Evolutionary conservation across 2,329 filamentous ascomycete genomes (phyloP), one percentile per base, ranked within the genome.

Genomic region (Ophiostoma australiae): DNA sequence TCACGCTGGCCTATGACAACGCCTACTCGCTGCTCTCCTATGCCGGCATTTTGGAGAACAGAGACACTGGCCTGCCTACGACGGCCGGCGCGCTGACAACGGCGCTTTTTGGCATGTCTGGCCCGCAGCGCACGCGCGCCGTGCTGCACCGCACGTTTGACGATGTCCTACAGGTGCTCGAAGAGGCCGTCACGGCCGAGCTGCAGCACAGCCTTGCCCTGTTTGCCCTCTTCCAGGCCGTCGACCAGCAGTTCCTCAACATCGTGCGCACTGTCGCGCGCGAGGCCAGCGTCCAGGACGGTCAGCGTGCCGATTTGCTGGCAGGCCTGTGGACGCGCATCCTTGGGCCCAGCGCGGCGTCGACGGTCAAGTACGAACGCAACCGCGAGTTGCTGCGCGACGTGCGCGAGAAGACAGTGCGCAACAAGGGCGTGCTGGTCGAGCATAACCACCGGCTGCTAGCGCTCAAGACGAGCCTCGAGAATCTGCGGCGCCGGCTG

Each of bases 171-270:
- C 85, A 87, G 48, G 91, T 95, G 0, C 87, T 97, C 31, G 94
- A 98, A 81, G 93, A 97, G 74, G 91, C 91, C 72, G 96, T 97
- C 78, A 88, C 90, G 76, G 90, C 87, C 74, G 94, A 98, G 80
- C 84, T 97, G 27, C 89, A 89, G 70, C 90, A 94, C 80, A 91
- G 90, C 58, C 87, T 93, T 1, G 87, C 89, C 1, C 87, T 97
- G 17, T 97, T 97, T 79, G 87, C 87, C 3, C 88, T 97, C n/a
- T 97, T 97, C 79, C 93, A 97, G 78, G 87, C 89, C 72, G 93
- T 97, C 75, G 94, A 98, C 80, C 87, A 89, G 70, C 93, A 97
- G 78, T 97, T 97, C 80, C 86, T 93, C 73, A 96, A 95, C 78
- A 85, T 97, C 0, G 92, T 92, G 74, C 90, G 93, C 73, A 91